These are phyloP conservation scores for Aphanomyces euteiches DNA, from an alignment of 352 stramenopile species.

Conservation along the genomic window DNA sequence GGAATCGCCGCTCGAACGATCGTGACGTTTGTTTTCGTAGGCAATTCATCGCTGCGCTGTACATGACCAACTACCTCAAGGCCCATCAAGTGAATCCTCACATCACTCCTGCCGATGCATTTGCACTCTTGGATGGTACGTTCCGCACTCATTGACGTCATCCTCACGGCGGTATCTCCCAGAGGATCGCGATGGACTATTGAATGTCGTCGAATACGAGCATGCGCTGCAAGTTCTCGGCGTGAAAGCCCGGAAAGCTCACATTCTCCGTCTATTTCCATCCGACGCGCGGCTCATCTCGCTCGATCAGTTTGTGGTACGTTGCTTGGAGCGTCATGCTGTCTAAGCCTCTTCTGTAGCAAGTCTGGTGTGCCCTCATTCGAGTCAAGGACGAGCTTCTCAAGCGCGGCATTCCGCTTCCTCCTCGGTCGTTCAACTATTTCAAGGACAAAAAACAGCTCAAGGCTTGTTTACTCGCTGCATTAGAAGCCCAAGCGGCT, in stretches of 20 bases:
- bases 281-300: slow-evolving; percentile 38
- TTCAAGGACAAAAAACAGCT: background rate
- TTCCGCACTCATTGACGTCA: background rate
- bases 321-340: background rate
- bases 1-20: background rate
- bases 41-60: slow-evolving; percentile 68
- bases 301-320: slow-evolving; percentile 52
- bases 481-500: slow-evolving; percentile 35
- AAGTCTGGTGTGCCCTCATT: slow-evolving; percentile 14
- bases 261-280: slow-evolving; percentile 39
- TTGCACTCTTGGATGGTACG: slow-evolving; percentile 25
- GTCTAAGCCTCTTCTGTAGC: slow-evolving; percentile 3
- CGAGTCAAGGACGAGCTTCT: background rate
- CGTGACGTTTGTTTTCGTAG: slow-evolving; percentile 53
- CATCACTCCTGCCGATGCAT: slow-evolving; percentile 16
- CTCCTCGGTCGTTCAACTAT: background rate
- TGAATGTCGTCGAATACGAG: slow-evolving; percentile 68
- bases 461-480: background rate
- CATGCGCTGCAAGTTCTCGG: slow-evolving; percentile 54
- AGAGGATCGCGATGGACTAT: slow-evolving; percentile 49
- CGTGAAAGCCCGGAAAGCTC: slow-evolving; percentile 26
- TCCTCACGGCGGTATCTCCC: slow-evolving; percentile 28
- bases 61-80: slow-evolving; percentile 69
- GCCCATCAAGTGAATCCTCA: background rate
- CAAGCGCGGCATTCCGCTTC: background rate